Conservation (phyloP, 495 filamentous ascomycete genomes). For the Tirmania nivea region DNA sequence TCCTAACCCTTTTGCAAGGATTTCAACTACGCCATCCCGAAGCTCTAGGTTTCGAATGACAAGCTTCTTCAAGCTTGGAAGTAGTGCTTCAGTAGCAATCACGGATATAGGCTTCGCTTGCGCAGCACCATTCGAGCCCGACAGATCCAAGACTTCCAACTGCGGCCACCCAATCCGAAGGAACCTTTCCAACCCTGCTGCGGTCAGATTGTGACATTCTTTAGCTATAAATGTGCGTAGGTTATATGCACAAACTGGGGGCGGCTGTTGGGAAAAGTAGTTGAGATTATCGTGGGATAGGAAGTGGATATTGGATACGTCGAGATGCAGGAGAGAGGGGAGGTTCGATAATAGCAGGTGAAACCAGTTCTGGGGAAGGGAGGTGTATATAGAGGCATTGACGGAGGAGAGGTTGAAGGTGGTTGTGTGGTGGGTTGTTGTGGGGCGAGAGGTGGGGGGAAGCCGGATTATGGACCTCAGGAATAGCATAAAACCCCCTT, state of each 20-base stretch:
- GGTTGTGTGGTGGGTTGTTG: neutral
- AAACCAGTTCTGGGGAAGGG: conserved; percentile 9
- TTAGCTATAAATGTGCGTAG: neutral
- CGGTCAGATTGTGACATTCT: conserved; percentile 5
- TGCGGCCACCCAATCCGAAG: conserved; percentile 2
- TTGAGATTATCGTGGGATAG: conserved; percentile 7
- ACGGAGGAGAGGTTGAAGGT: neutral
- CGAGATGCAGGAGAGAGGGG: conserved; percentile 1
- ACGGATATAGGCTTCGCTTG: neutral
- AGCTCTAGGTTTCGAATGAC: conserved; percentile 3
- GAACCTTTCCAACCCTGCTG: neutral
- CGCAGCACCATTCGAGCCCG: conserved; percentile 3
- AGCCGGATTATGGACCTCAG: conserved; percentile 4
- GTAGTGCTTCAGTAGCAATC: neutral
- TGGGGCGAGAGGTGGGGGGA: neutral
- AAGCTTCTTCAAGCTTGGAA: conserved; percentile 1
- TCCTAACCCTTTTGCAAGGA: conserved; percentile 1
- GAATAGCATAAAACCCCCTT: conserved; percentile 12
- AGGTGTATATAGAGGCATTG: conserved; percentile 6
- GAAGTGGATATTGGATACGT: conserved; percentile 4
- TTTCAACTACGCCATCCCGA: conserved; percentile 1
- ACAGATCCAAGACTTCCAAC: conserved; percentile 11
- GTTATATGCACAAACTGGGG: neutral
- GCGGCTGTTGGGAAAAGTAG: neutral
- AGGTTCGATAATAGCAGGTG: conserved; percentile 1